Evolutionary conservation across 2,329 filamentous ascomycete species (phyloP), one percentile per base, ranked within the genome.

Genomic region (Cercospora sojina): DNA sequence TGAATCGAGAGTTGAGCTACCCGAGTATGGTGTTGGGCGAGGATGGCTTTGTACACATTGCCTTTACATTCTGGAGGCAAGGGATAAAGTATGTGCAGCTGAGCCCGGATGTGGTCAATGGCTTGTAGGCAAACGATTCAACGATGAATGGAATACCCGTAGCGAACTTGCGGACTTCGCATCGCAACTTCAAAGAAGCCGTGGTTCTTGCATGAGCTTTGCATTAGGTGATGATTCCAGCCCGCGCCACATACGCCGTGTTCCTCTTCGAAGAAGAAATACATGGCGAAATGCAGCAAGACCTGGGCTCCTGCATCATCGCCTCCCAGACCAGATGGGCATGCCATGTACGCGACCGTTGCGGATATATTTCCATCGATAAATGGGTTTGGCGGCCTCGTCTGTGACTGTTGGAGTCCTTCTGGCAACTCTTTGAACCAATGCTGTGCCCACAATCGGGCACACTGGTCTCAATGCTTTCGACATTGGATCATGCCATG

Each of bases 1-100:
- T 70, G 27, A 70, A 70, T 38, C 68, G 68, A 12, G 68, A 70
- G 58, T 43, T 70, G 12, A 68, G 63, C 8, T 70, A 70, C 32
- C 68, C 68, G 13, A 70, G 68, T 55, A 70, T 70, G 51, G 55
- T 57, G 7, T 5, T 64, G 5, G 58, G 49, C 0, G 12, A 29
- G 13, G 64, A 68, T 25, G 66, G 64, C 8, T 27, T 51, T 25
- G 64, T 70, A 29, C 64, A 68, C 31, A 53, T 70, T 49, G 66
- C 68, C 20, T 70, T 65, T 16, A 70, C 68, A 1, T 70, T 68
- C 29, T 70, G 68, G 68, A 56, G 66, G 61, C 68, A 70, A 62
- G 62, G 47, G 20, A 70, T 68, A 58, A 70, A 68, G 41, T 70
- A 68, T 51, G 62, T 68, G 12, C 56, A 67, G 56, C 23, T 70